Percentiles rank a stretch among this genome's conserved stretches.
phyloP scores from a whole-genome alignment of 495 filamentous ascomycete species.

The Xylaria acuta region DNA sequence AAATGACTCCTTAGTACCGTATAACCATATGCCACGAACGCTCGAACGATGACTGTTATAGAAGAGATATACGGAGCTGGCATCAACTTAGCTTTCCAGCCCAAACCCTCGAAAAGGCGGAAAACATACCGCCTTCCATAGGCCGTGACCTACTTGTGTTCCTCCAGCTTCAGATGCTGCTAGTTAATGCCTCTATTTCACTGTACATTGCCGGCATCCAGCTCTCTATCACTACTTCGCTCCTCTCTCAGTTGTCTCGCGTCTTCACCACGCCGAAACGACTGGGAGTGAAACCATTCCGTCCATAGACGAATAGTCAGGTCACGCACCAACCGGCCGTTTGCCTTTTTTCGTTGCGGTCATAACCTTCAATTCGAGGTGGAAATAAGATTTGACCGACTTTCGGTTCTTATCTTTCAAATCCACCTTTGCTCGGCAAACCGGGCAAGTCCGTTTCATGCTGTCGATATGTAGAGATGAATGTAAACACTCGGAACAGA shows the following conservation, averaged over 20 bases:
- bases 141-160: not conserved
- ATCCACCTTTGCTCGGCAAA: slow-evolving; percentile 64
- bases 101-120: not conserved
- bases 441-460: slow-evolving; percentile 56
- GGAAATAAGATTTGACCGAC: slow-evolving; percentile 55
- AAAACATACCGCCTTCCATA: not conserved
- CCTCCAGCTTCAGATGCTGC: not conserved
- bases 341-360: slow-evolving; percentile 57
- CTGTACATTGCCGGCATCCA: not conserved
- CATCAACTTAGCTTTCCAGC: not conserved
- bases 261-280: slow-evolving; percentile 34
- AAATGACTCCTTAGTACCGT: slow-evolving; percentile 12
- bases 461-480: slow-evolving; percentile 69
- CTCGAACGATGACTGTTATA: not conserved
- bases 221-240: not conserved
- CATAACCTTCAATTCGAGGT: slow-evolving; percentile 67
- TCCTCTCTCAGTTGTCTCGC: slow-evolving; percentile 23
- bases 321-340: slow-evolving; percentile 35
- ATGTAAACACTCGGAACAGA: slow-evolving; percentile 82
- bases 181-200: not conserved
- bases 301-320: slow-evolving; percentile 3
- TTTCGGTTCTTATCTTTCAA: slow-evolving; percentile 51
- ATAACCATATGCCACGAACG: slow-evolving; percentile 20
- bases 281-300: not conserved
- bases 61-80: not conserved